phyloP scores from a whole-genome alignment of 2,329 filamentous ascomycete species.

The Fusarium floridanum region DNA sequence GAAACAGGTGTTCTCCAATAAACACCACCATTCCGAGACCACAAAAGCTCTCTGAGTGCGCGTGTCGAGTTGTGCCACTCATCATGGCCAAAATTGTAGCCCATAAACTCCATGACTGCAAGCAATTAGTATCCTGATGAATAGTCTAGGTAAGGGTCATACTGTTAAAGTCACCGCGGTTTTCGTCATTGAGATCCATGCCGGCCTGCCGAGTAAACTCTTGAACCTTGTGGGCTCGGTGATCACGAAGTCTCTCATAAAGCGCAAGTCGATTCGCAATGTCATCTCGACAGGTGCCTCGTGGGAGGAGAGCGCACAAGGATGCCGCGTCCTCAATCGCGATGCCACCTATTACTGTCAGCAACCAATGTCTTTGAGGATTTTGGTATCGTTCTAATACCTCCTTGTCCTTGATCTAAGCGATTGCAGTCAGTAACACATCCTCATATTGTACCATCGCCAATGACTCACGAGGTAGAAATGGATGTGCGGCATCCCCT shows the following conservation, averaged over 20 bases:
- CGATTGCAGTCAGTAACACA: neutral
- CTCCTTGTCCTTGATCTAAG: conserved; percentile 50
- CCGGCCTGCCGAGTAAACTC: conserved; percentile 67
- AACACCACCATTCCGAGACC: conserved; percentile 16
- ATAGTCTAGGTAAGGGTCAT: conserved; percentile 31
- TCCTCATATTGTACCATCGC: neutral
- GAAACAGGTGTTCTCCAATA: conserved; percentile 38
- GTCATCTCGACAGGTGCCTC: conserved; percentile 57
- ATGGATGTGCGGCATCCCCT: conserved; percentile 78
- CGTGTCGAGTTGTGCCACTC: conserved; percentile 38
- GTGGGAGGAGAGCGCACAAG: conserved; percentile 67
- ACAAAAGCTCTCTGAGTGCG: conserved; percentile 25
- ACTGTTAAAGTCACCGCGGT: conserved; percentile 56
- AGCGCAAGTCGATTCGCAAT: conserved; percentile 68
- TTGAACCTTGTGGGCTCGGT: conserved; percentile 70
- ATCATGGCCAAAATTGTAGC: conserved; percentile 38
- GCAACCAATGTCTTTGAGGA: neutral
- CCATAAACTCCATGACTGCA: conserved; percentile 22
- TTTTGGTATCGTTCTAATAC: neutral
- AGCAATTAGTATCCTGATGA: neutral
- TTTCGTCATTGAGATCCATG: conserved; percentile 56
- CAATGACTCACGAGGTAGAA: conserved; percentile 60
- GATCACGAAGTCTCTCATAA: conserved; percentile 69
- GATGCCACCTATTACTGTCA: conserved; percentile 58
- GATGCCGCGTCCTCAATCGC: conserved; percentile 77